Conservation (phyloP, 1,284 basidiomycete genomes). For the Cyathus olla region DNA sequence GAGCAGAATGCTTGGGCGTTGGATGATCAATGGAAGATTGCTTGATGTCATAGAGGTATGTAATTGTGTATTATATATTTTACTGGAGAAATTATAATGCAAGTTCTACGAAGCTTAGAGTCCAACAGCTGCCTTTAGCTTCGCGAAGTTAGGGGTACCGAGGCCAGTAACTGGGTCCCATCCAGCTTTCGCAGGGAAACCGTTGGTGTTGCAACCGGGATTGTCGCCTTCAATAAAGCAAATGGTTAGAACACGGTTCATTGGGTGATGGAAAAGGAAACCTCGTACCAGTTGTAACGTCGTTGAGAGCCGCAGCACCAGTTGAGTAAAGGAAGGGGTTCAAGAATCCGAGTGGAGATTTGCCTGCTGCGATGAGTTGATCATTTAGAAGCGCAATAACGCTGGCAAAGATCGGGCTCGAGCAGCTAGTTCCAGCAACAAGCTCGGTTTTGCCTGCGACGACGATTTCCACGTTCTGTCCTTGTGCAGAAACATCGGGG, state of each 20-base stretch:
- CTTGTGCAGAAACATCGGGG: slow-evolving; percentile 30
- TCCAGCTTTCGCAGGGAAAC: slow-evolving; percentile 22
- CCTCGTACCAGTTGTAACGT: slow-evolving; percentile 27
- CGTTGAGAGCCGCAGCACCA: slow-evolving; percentile 31
- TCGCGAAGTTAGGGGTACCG: slow-evolving; percentile 27
- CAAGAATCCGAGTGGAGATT: slow-evolving; percentile 28
- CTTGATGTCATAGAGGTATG: too few relatives aligned
- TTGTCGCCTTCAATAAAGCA: slow-evolving; percentile 13
- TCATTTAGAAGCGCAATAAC: slow-evolving; percentile 29
- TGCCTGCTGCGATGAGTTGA: slow-evolving; percentile 8
- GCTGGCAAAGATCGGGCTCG: slow-evolving; percentile 26
- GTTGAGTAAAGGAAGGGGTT: slow-evolving; percentile 32
- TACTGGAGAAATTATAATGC: too few relatives aligned
- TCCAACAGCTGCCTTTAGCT: slow-evolving; percentile 5
- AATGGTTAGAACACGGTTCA: not conserved
- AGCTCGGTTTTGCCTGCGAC: slow-evolving; percentile 6
- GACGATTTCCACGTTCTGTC: slow-evolving; percentile 20
- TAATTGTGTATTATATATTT: too few relatives aligned
- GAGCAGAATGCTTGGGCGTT: too few relatives aligned
- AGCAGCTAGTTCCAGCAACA: slow-evolving; percentile 26
- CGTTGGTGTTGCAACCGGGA: slow-evolving; percentile 23
- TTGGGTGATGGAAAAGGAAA: not conserved
- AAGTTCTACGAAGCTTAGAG: not conserved
- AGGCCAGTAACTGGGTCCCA: slow-evolving; percentile 33
- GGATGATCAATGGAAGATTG: too few relatives aligned